Conservation (phyloP, 2,329 filamentous ascomycete species). For the Penicillium sp. region DNA sequence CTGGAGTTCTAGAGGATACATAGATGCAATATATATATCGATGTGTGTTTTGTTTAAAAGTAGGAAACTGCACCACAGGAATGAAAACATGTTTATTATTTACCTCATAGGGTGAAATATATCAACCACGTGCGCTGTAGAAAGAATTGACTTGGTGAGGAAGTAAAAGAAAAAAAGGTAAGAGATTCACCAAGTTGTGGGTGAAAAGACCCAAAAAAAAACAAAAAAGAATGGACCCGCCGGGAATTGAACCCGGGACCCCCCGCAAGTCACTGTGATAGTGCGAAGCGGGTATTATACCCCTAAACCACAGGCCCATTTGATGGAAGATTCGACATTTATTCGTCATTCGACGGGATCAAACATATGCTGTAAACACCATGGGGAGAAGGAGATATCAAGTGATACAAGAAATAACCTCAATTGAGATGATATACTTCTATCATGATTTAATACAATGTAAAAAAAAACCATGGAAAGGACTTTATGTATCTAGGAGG, state of each 20-base stretch:
- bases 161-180: background rate
- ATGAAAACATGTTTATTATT: background rate
- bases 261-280: slow-evolving; percentile 8
- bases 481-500: no score
- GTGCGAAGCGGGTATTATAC: slow-evolving; percentile 15
- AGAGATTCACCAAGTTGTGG: background rate
- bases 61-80: background rate
- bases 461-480: background rate
- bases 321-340: background rate
- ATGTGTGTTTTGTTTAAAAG: background rate
- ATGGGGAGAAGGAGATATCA: background rate
- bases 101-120: background rate
- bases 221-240: slow-evolving; percentile 10
- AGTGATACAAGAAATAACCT: background rate
- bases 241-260: slow-evolving; percentile 19
- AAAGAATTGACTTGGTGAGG: background rate
- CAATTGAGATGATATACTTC: no score
- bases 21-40: background rate
- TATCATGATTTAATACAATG: background rate
- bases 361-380: background rate
- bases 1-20: background rate
- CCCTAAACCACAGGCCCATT: slow-evolving; percentile 13
- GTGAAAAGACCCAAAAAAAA: background rate
- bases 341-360: rapidly evolving
- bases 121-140: background rate